Evolutionary conservation across 306 rosid genomes (phyloP), one percentile per base, ranked within the genome.

Genomic region (Citrullus mucosospermus): DNA sequence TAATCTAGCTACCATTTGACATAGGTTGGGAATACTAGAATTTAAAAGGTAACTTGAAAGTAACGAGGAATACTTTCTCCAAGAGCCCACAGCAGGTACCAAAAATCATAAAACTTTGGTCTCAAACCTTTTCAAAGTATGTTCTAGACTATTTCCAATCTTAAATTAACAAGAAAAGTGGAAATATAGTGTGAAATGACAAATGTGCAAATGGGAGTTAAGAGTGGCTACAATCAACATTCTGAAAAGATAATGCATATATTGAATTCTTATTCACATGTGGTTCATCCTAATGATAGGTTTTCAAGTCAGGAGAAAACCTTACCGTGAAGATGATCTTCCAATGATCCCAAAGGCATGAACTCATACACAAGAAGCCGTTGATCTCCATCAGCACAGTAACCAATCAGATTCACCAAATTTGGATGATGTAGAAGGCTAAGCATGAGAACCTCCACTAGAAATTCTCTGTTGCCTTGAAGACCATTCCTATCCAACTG

Each of bases 391-490:
- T 93, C 97, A 25, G 96, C 97, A 85, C 97, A 93, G 59, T 93
- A 91, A 46, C 97, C 97, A 82, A 93, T 93, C 82, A 93, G 87
- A 86, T 84, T 93, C 80, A 93, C 93, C 25, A 93, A 86, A 78
- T 93, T 93, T 34, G 89, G 89, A 81, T 91, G 96, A 85, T 93
- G 97, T 56, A 93, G 87, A 80, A 93, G 97, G 83, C 97, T 93
- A 73, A 93, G 96, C 97, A 93, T 93, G 81, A 93, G 96, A 79
- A 93, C 97, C 85, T 93, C 97, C 25, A 93, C 98, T 28, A 93
- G 86, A 85, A 93, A 93, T 81, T 93, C 98, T 78, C 98, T 84
- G 80, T 91, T 93, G 61, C 98, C 98, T 85, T 91, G 98, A 80
- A 93, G 96, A 79, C 98, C 98, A 36, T 93, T 89, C 85, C 96